Conservation (phyloP, 1,139 yeast genomes). For the Yamadazyma sp. region DNA sequence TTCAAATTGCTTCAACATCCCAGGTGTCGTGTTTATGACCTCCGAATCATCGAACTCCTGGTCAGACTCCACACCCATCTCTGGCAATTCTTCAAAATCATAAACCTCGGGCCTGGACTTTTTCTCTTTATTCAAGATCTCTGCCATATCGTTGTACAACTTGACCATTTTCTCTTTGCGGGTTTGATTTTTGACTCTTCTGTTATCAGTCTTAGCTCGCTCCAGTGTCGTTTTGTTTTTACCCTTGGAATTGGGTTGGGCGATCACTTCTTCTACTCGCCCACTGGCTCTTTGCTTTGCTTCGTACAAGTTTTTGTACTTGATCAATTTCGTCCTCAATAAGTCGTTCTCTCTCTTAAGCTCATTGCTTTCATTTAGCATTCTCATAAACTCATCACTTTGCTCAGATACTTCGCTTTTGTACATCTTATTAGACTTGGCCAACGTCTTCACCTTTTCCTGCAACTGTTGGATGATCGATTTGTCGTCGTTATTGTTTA, state of each 20-base stretch:
- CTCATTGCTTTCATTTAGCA: conserved; percentile 19
- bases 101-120: neutral
- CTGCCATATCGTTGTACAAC: conserved; percentile 19
- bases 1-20: conserved; percentile 9
- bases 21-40: neutral
- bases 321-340: conserved; percentile 33
- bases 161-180: conserved; percentile 10
- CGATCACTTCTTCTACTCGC: neutral
- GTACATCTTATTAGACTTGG: conserved; percentile 21
- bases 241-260: neutral
- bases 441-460: conserved; percentile 24
- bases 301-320: conserved; percentile 34
- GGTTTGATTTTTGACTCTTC: neutral
- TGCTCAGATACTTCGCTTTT: conserved; percentile 17
- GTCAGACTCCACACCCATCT: conserved; percentile 1
- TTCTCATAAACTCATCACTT: conserved; percentile 18
- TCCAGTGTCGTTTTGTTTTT: neutral
- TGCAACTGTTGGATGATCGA: conserved; percentile 10
- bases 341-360: conserved; percentile 28
- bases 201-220: neutral
- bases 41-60: conserved; percentile 1
- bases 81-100: neutral
- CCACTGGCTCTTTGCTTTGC: conserved; percentile 4
- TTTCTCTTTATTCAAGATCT: conserved; percentile 14
- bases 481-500: conserved; percentile 8